A percentile compares a stretch with the other conserved stretches of the same genome.
Evolutionary conservation across 805 yeast genomes (phyloP).

Genomic region (Nakazawaea sp.): DNA sequence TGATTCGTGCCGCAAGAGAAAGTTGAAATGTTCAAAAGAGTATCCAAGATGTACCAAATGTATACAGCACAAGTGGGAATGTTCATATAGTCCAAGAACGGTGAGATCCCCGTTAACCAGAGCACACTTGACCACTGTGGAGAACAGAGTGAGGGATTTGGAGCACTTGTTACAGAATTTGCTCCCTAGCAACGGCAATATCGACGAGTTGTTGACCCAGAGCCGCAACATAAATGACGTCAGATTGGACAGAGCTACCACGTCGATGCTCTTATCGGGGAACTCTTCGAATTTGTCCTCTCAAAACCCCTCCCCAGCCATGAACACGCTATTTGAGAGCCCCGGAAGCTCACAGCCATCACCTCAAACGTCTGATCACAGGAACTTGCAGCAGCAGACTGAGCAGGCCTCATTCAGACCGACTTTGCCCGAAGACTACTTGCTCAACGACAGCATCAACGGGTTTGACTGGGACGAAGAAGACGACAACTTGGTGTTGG

Average conservation of each 20-base stretch:
- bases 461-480: conserved; percentile 60
- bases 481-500: conserved; percentile 14
- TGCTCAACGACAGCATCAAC: conserved; percentile 23
- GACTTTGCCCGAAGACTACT: conserved; percentile 20
- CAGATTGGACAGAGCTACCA: not conserved
- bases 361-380: not conserved
- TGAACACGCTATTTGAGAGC: not conserved
- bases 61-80: conserved; percentile 61
- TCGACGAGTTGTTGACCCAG: conserved; percentile 26
- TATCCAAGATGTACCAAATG: conserved; percentile 75
- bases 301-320: not conserved
- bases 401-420: conserved; percentile 13
- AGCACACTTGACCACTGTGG: conserved; percentile 73
- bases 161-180: conserved; percentile 36
- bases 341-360: not conserved
- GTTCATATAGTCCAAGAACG: conserved; percentile 72
- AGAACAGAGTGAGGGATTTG: conserved; percentile 41
- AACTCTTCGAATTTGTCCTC: not conserved
- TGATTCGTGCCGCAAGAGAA: conserved; percentile 77
- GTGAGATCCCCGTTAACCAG: conserved; percentile 79
- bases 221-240: conserved; percentile 3
- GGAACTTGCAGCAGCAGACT: too few relatives aligned
- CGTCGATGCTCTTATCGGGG: conserved; percentile 3
- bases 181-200: conserved; percentile 35
- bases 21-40: conserved; percentile 75